These are phyloP conservation scores for Fraxinus sp. DNA, from an alignment of 305 asterid species.

Conservation along the genomic window DNA sequence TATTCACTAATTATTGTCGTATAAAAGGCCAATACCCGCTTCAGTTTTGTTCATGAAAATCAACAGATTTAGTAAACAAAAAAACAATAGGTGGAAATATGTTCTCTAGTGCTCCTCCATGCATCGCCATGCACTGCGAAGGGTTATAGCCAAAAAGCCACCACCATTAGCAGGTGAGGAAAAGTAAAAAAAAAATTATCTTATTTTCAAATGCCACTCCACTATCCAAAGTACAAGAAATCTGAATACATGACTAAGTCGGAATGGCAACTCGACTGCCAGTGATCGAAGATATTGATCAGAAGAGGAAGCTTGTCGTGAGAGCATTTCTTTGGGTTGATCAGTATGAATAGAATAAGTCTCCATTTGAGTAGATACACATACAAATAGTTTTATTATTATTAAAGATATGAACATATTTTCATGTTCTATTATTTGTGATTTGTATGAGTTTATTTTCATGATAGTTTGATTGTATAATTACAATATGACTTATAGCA, in stretches of 20 bases:
- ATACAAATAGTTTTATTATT: too few relatives aligned
- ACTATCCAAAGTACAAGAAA: conserved; percentile 50
- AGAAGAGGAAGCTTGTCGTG: conserved; percentile 74
- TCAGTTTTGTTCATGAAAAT: neutral
- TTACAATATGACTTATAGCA: too few relatives aligned
- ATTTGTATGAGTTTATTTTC: too few relatives aligned
- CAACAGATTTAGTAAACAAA: neutral
- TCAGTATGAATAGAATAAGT: neutral
- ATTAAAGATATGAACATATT: too few relatives aligned
- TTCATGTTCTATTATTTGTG: too few relatives aligned
- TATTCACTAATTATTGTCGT: neutral
- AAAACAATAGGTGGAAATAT: conserved; percentile 17
- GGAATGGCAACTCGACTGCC: conserved; percentile 62
- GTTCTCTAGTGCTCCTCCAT: neutral
- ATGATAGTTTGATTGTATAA: too few relatives aligned
- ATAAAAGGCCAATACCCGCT: conserved; percentile 13
- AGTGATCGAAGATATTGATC: conserved; percentile 46
- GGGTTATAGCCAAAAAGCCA: neutral
- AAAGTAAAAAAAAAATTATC: neutral
- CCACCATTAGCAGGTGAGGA: neutral
- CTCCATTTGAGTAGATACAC: too few relatives aligned
- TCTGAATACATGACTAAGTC: conserved; percentile 59
- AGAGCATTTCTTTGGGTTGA: conserved; percentile 73
- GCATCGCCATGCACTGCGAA: conserved; percentile 27
- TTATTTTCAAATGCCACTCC: conserved; percentile 53